Base-by-base conservation (phyloP, 1,139 yeast genomes). In the Diutina scorzettiae region DNA sequence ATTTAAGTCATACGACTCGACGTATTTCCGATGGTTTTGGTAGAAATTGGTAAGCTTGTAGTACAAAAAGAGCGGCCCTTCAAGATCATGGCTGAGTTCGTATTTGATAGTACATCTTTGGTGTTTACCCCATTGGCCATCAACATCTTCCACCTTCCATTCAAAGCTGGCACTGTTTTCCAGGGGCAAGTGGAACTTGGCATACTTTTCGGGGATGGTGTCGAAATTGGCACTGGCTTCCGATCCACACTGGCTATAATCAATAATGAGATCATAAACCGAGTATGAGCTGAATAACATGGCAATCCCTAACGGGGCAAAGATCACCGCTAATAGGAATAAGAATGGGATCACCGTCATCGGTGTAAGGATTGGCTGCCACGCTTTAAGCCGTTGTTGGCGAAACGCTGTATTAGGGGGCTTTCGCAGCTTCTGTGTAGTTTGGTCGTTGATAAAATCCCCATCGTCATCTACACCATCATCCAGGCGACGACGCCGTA, bases 331-430 rank as follows among this genome's bases (percentile, higher is more conserved):
- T 27, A 78, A 56, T 23, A 81, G 48, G 18, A 81, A 62, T 32
- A 82, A 60, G 25, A 81, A 60, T 3, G 91, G 91, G 20, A 82
- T 66, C 43, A 81, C 87, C n/a, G 82, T 72, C 49, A 74, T 78
- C 3, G 91, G 89, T 1, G 87, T 78, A 44, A 82, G 66, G 40
- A 81, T 79, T 0, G 91, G 91, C 58, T 82, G 91, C 91, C 91
- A 82, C 45, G 91, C 81, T 54, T 81, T 80, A 43, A 69, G 57
- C 46, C 73, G 47, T 52, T 69, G 74, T 54, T 82, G 93, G 53
- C 89, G 71, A 53, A 82, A 82, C 2, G 91, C 91, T 3, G 91
- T 82, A 55, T 82, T 83, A 53, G 78, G 81, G 11, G 83, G 87
- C 53, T 78, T 76, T 47, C 84, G 63, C 3, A 81, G 74, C 50